Evolutionary conservation across 257 asterid species (phyloP), one percentile per base, ranked within the genome.

Genomic region (Nicotiana paniculata): DNA sequence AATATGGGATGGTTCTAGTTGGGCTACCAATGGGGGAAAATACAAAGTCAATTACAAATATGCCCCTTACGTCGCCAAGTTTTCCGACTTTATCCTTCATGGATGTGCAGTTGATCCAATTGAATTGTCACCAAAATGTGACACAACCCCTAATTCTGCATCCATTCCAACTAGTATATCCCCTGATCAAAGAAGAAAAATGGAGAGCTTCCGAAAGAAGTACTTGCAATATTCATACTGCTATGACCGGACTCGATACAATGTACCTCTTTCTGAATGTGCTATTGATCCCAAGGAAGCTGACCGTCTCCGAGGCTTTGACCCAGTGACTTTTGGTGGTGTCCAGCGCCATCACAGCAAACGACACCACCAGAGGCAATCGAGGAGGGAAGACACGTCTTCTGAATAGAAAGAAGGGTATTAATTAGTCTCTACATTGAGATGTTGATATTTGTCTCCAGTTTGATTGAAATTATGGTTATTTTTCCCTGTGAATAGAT

Each of bases 1-100:
- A n/a, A 91, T 94, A 85, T 94, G 98, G 98, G 98, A 94, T 82
- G 98, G 96, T 5, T 94, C 98, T 0, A 83, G 81, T 21, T 94
- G 98, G 98, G 98, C 98, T 81, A 93, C 98, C 11, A 85, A 88
- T 81, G 98, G 98, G 24, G 98, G 97, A 9, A 91, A 86, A 61
- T 91, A 91, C 86, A 86, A 81, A 77, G 91, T 91, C 28, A 93
- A 83, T 86, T 94, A 94, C 92, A 91, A 91, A 85, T 93, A 89
- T 24, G 94, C 97, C 85, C 98, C 97, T 70, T 94, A 88, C 88
- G 28, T 89, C 0, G 92, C 98, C 0, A 85, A 91, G 69, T 93
- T 91, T 76, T 90, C 98, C 2, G 82, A 94, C 24, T 86, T 94
- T 9, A 85, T 93, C 85, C 98, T 94, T 82, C 97, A 91, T 3